Evolutionary conservation across 352 stramenopile species (phyloP).

Genomic region (Plasmopara muralis): DNA sequence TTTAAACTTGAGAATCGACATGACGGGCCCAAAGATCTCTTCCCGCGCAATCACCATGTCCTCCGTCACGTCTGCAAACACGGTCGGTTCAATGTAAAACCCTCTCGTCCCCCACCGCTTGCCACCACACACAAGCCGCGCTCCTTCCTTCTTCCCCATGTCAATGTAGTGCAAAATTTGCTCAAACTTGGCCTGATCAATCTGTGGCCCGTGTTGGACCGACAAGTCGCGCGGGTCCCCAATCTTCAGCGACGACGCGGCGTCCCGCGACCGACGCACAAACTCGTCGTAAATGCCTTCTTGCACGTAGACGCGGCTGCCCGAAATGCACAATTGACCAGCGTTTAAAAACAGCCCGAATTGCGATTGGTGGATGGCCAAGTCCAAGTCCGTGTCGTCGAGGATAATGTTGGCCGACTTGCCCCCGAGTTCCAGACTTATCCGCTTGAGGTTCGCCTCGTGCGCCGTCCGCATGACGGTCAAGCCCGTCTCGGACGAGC

Average conservation of each 20-base stretch:
- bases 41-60: conserved; percentile 85
- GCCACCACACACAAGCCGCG: conserved; percentile 69
- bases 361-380: conserved; percentile 35
- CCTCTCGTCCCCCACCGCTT: conserved; percentile 52
- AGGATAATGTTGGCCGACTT: conserved; percentile 73
- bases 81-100: conserved; percentile 89
- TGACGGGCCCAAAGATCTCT: conserved; percentile 90
- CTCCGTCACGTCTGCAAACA: conserved; percentile 77
- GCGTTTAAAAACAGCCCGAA: conserved; percentile 75
- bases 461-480: conserved; percentile 45
- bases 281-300: conserved; percentile 84
- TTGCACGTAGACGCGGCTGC: conserved; percentile 81
- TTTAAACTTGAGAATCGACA: conserved; percentile 85
- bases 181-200: conserved; percentile 56
- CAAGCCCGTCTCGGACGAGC: conserved; percentile 48
- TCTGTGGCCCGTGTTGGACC: conserved; percentile 43
- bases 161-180: conserved; percentile 81
- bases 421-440: conserved; percentile 69
- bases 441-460: conserved; percentile 59
- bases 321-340: conserved; percentile 84
- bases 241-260: conserved; percentile 44
- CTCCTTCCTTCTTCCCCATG: conserved; percentile 70
- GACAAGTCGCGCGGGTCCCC: conserved; percentile 37
- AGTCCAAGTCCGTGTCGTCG: conserved; percentile 57
- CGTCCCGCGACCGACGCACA: conserved; percentile 44